These are phyloP conservation scores for Annulohypoxylon moriforme DNA, from an alignment of 495 filamentous ascomycete species.

Conservation along the genomic window DNA sequence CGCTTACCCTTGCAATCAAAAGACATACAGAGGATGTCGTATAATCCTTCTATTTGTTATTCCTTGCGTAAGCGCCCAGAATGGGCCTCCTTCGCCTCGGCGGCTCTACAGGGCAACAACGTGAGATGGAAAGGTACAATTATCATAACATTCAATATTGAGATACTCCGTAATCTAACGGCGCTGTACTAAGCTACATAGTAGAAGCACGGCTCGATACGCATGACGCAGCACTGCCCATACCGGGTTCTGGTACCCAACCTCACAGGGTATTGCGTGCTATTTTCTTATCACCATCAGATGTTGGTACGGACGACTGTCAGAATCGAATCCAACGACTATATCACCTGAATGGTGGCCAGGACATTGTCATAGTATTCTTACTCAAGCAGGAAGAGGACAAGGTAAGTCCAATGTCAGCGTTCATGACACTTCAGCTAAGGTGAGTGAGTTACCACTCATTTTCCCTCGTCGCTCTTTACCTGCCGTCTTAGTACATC, in stretches of 20 bases:
- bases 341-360: conserved; percentile 53
- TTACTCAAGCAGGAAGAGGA: conserved; percentile 55
- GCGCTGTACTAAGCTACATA: conserved; percentile 15
- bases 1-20: not conserved
- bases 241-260: conserved; percentile 26
- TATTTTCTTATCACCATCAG: conserved; percentile 64
- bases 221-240: conserved; percentile 65
- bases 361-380: conserved; percentile 64
- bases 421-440: conserved; percentile 58
- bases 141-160: not conserved
- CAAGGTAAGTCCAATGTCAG: conserved; percentile 40
- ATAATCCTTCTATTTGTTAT: conserved; percentile 60
- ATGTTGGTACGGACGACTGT: conserved; percentile 51
- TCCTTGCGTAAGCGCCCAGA: conserved; percentile 64
- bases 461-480: not conserved
- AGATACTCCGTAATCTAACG: not conserved
- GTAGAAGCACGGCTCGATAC: conserved; percentile 63
- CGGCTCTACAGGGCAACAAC: conserved; percentile 53
- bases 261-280: conserved; percentile 53
- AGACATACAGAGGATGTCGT: conserved; percentile 18
- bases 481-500: not conserved
- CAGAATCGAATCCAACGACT: conserved; percentile 61
- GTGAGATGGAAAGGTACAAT: conserved; percentile 62
- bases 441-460: conserved; percentile 49
- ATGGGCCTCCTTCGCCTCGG: conserved; percentile 60